Evolutionary conservation across 2,329 filamentous ascomycete genomes (phyloP), one percentile per base, ranked within the genome.

Genomic region (Verticillium zaregamsianum): DNA sequence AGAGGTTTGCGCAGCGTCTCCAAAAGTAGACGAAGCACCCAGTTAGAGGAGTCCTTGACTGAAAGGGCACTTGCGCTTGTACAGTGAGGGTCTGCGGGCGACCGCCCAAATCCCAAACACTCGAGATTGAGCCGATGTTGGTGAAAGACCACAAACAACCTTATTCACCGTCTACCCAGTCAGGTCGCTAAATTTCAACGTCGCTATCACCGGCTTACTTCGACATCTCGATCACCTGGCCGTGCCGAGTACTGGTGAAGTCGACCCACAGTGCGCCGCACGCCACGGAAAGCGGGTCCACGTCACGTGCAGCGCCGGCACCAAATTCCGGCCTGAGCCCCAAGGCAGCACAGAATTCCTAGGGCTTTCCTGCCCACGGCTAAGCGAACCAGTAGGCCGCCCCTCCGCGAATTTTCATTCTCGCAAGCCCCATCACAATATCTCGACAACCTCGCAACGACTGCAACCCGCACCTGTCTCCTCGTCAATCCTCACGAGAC

Each of bases 401-500:
- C 57, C 57, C 61, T 61, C 63, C 58, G 60, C 31, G 62, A 64
- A 64, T 61, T 63, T 61, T 63, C 59, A 59, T 57, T 35, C 58
- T 64, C 62, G 52, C 49, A 28, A 55, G 37, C 55, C 58, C 63
- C 62, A 59, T 60, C 59, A 56, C 61, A 61, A 64, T 20, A 57
- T 55, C 58, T 65, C 59, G 56, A 25, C 35, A 59, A 59, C 54
- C 33, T 58, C 60, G 61, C 28, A 61, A 59, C 61, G 62, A 63
- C 64, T 63, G 64, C 59, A 55, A 63, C 58, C n/a, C 28, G 28
- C 40, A 40, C 31, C 54, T 55, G 54, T 55, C 54, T 55, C 54
- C 40, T 31, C 40, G 40, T 37, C 40, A 54, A 45, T 33, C 69
- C 59, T 59, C 67, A 69, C 45, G 68, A 73, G 68, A 73, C 61